Percentiles rank a stretch among this genome's conserved stretches.
Evolutionary conservation across 2,329 filamentous ascomycete genomes (phyloP).

Genomic region (Xylariomycetidae sp.): DNA sequence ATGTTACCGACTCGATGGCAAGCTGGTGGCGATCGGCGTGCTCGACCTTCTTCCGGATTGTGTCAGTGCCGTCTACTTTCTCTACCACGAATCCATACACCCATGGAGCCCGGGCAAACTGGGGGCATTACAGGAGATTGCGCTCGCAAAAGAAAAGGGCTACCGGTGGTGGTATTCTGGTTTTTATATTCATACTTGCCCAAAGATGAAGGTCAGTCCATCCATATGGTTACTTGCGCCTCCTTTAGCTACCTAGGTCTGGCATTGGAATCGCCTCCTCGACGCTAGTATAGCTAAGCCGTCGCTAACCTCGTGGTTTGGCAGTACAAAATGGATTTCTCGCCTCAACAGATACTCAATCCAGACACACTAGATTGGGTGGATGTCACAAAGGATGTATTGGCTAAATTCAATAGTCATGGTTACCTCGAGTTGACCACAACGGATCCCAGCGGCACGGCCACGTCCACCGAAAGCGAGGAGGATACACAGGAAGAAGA

Average conservation of each 20-base stretch:
- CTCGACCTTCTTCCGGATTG: slow-evolving; percentile 72
- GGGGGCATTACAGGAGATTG: slow-evolving; percentile 68
- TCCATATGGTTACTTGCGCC: too few relatives aligned
- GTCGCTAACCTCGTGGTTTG: too few relatives aligned
- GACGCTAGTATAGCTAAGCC: too few relatives aligned
- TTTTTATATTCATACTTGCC: slow-evolving; percentile 76
- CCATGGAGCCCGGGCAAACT: slow-evolving; percentile 69
- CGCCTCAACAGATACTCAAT: slow-evolving; percentile 69
- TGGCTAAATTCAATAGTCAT: slow-evolving; percentile 48
- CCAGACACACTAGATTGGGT: slow-evolving; percentile 62
- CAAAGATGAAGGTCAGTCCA: slow-evolving; percentile 84
- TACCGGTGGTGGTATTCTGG: slow-evolving; percentile 77
- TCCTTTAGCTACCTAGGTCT: too few relatives aligned
- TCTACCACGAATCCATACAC: slow-evolving; percentile 73
- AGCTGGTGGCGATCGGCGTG: slow-evolving; percentile 70
- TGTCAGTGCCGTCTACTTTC: slow-evolving; percentile 78
- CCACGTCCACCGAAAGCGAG: slow-evolving; percentile 3
- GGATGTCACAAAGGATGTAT: slow-evolving; percentile 46
- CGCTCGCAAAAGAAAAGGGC: slow-evolving; percentile 61
- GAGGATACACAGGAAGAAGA: slow-evolving; percentile 13
- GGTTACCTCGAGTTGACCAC: slow-evolving; percentile 49
- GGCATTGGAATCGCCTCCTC: too few relatives aligned
- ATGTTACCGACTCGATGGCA: slow-evolving; percentile 73
- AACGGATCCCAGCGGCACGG: neutral
- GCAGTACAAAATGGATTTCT: slow-evolving; percentile 79